Base-by-base conservation (phyloP, 2,329 filamentous ascomycete species). In the Neonectria magnoliae region DNA sequence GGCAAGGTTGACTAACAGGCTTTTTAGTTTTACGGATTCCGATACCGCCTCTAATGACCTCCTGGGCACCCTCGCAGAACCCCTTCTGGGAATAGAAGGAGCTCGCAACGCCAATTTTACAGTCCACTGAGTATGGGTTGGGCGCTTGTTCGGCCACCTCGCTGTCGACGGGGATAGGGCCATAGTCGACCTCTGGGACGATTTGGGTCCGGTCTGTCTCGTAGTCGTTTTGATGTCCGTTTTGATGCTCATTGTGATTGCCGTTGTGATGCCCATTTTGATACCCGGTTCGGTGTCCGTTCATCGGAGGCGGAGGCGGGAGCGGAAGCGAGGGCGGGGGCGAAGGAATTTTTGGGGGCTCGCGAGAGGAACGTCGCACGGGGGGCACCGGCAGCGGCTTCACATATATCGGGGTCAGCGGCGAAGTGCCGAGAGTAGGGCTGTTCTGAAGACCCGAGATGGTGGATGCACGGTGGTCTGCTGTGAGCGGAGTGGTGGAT, bases 61-160 rank as follows among this genome's bases (percentile, higher is more conserved):
- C 84, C 51, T 82, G 82, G 7, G 86, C 86, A 1, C 86, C 86
- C 20, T 83, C 81, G 47, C 86, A 88, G 68, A 88, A 87, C 1
- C 85, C 85, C 59, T 85, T 87, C 41, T 84, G 77, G 10, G 82
- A 76, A 54, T 84, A 82, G 66, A 87, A 87, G 0, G 85, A 87
- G 67, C 84, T 86, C 10, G 76, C 66, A 2, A 71, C 65, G 10
- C 76, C 80, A 38, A 88, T 85, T 6, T 70, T 79, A 67, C 81
- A 83, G 50, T 83, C 81, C 25, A 71, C 36, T 3, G 58, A 66
- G 58, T 64, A 67, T 1, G 73, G 67, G 25, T 73, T 73, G 9
- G 68, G 67, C 8, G 58, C 25, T 22, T 68, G 65, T 10, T 61
- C 51, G 4, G 41, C 8, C 10, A 29, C 50, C 50, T 74, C 71